phyloP scores from a whole-genome alignment of 2,329 filamentous ascomycete genomes.

The Aureobasidium subglaciale region DNA sequence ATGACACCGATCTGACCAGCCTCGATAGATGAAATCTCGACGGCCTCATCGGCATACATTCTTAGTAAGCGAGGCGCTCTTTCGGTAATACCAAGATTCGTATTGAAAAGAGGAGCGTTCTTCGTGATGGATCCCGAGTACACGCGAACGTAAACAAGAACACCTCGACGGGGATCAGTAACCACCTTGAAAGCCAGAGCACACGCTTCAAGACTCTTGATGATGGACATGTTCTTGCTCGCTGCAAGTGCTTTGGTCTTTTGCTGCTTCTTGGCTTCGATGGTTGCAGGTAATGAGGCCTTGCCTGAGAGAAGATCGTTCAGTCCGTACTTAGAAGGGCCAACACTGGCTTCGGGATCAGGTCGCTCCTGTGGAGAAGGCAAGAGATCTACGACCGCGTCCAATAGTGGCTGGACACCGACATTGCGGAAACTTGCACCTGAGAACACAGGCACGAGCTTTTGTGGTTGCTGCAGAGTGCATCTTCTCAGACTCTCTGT shows the following conservation, averaged over 20 bases:
- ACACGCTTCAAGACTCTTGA: conserved; percentile 61
- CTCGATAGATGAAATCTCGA: conserved; percentile 72
- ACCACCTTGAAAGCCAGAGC: conserved; percentile 87
- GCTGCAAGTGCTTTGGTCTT: conserved; percentile 17
- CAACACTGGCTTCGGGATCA: conserved; percentile 68
- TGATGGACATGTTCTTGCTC: conserved; percentile 25
- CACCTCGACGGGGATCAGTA: conserved; percentile 75
- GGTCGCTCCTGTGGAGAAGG: conserved; percentile 76
- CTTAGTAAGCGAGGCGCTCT: conserved; percentile 73
- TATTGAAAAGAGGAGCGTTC: conserved; percentile 76
- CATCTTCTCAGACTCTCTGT: conserved; percentile 67
- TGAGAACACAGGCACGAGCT: conserved; percentile 78
- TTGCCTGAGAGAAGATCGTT: conserved; percentile 37
- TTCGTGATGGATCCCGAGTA: conserved; percentile 76
- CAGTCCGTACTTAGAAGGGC: conserved; percentile 47
- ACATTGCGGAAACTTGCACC: conserved; percentile 92
- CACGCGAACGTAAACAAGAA: conserved; percentile 85
- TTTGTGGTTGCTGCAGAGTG: conserved; percentile 60
- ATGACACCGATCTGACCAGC: conserved; percentile 93
- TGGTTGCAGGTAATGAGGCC: conserved; percentile 19
- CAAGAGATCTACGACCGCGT: conserved; percentile 80
- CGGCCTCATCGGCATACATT: conserved; percentile 81
- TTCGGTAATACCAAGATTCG: conserved; percentile 72
- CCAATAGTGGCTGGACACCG: conserved; percentile 83
- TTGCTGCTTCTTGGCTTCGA: conserved; percentile 16